phyloP scores from a whole-genome alignment of 1,284 basidiomycete genomes.

The Rhodotorula sp. region DNA sequence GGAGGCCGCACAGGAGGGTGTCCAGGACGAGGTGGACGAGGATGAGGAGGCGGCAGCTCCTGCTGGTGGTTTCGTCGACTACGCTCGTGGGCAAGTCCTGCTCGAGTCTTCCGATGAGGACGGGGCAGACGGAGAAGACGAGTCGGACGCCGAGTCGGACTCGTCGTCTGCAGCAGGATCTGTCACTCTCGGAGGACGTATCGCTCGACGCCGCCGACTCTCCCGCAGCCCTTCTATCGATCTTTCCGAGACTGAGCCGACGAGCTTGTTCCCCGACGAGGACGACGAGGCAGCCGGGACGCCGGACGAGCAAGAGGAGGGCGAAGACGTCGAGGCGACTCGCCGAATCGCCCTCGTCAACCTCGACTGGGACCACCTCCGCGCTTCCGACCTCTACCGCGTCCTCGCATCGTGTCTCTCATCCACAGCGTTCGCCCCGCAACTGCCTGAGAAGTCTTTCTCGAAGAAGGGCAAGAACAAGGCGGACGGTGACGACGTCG shows the following conservation, averaged over 20 bases:
- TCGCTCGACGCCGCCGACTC: conserved; percentile 17
- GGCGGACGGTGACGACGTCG: conserved; percentile 38
- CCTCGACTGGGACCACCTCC: conserved; percentile 97
- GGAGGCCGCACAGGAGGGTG: conserved; percentile 52
- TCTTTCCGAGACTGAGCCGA: conserved; percentile 36
- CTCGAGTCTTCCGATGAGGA: conserved; percentile 72
- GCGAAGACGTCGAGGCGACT: conserved; percentile 53
- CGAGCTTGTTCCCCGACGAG: conserved; percentile 20
- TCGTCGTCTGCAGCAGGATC: conserved; percentile 33
- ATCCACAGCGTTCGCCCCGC: conserved; percentile 41
- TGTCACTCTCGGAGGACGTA: conserved; percentile 31
- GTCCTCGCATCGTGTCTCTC: conserved; percentile 83
- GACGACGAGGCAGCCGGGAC: conserved; percentile 49
- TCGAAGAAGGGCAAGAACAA: conserved; percentile 31
- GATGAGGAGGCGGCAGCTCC: conserved; percentile 48
- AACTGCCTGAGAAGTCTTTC: background rate
- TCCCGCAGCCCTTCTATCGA: conserved; percentile 41
- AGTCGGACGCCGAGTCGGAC: conserved; percentile 40
- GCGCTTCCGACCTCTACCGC: conserved; percentile 85
- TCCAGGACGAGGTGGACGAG: conserved; percentile 49
- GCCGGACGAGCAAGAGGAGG: conserved; percentile 50
- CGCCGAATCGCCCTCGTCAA: conserved; percentile 87
- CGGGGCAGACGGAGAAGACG: conserved; percentile 62
- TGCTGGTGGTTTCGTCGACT: conserved; percentile 63
- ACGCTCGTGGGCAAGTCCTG: conserved; percentile 82